phyloP scores from a whole-genome alignment of 176 grass and related monocot species.

The Echinochloa phyllopogon region DNA sequence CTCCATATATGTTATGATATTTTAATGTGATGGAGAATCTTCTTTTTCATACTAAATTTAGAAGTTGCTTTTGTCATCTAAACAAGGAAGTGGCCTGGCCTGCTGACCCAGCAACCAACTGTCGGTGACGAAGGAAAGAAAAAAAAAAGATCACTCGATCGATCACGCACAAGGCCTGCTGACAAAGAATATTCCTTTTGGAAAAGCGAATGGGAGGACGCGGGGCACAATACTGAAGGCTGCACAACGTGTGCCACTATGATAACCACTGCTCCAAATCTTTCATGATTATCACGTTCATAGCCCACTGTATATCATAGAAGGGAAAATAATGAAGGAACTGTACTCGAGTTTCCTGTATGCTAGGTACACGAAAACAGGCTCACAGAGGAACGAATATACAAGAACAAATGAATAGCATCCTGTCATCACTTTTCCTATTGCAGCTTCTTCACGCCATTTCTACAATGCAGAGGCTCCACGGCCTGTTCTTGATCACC shows the following conservation, averaged over 20 bases:
- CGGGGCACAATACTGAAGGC: neutral
- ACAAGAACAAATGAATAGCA: slow-evolving; percentile 9
- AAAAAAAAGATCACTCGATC: neutral
- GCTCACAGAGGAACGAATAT: slow-evolving; percentile 17
- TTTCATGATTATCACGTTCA: slow-evolving; percentile 9
- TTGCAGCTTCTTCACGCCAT: neutral
- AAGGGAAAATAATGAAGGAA: neutral
- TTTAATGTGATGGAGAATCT: too few relatives aligned
- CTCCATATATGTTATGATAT: too few relatives aligned
- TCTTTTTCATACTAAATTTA: too few relatives aligned
- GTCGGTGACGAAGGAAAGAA: slow-evolving; percentile 20
- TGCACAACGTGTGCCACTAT: neutral
- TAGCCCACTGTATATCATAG: neutral
- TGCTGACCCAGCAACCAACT: slow-evolving; percentile 30
- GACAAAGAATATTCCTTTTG: neutral
- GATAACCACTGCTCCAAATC: neutral
- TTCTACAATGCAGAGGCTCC: neutral
- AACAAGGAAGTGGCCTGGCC: too few relatives aligned
- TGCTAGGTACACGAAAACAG: neutral
- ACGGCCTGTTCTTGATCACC: neutral
- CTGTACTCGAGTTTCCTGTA: slow-evolving; percentile 15
- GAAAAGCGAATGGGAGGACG: neutral
- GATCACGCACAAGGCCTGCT: slow-evolving; percentile 1
- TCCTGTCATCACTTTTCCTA: neutral
- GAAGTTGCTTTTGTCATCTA: too few relatives aligned